Evolutionary conservation across 192 early-diverging fungal species (phyloP), one percentile per base, ranked within the genome.

Genomic region (Mortierella antarctica): DNA sequence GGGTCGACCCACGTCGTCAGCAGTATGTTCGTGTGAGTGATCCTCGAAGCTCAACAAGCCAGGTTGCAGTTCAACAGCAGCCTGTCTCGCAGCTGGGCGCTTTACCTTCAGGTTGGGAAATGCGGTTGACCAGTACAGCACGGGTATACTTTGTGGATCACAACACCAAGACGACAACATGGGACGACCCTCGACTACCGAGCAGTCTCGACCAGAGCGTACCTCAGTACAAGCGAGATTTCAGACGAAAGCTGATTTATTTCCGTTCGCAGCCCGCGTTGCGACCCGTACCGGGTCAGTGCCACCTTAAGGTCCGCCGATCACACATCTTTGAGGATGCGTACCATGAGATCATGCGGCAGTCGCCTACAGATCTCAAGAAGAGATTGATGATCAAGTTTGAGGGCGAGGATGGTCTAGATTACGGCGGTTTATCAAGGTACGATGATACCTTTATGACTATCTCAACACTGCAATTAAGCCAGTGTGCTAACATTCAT

Each of bases 341-440:
- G 40, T 99, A 95, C 87, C 89, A 94, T 45, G 96, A 97, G 80
- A 89, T 99, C 48, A 99, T 99, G 97, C 91, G 96, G 48, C 93
- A 94, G 74, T 89, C 92, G 7, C 89, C 95, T 14, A 86, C 86
- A 7, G 97, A 99, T 84, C 86, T 99, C 64, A 97, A 97, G 86
- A 98, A 99, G 88, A 89, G 95, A 47, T 78, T 99, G 61, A 97
- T 97, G 95, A 97, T 99, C 83, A 99, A 98, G 83, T 99, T 99
- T 77, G 95, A 96, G 70, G 96, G 96, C 61, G 97, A 99, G 76
- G 97, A 99, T 82, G 97, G 97, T 12, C 87, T 99, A 42, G 97
- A 99, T 89, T 99, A 99, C 70, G 97, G 97, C 69, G 97, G 97
- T 80, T 87, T 99, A 59, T 97, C 96, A 18, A 91, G 94, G 89